Evolutionary conservation across 176 grass and related monocot genomes (phyloP), one percentile per base, ranked within the genome.

Genomic region (Puya raimondii): DNA sequence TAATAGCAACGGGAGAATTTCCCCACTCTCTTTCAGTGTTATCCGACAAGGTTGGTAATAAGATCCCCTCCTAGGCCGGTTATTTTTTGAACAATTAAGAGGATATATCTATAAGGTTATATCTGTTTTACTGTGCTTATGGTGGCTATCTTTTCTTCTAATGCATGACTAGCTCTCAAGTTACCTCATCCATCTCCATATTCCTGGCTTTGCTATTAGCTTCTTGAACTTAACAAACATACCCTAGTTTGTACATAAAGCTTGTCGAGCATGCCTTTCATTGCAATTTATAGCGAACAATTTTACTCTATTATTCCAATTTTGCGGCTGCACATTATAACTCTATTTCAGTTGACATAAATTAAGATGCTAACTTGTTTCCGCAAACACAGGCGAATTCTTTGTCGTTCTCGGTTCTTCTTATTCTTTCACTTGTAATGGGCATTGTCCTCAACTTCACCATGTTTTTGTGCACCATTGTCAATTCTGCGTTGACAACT

Each of bases 391-490:
- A 96, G 92, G 79, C 82, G 51, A 33, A 48, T 0, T 90, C 89
- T 75, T 18, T 77, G 66, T 9, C 86, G 54, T 97, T 97, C 53
- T 72, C 71, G 74, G 71, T 79, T 48, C 83, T 92, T 77, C 84
- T 97, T 25, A 3, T 90, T 65, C 42, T 81, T 23, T 97, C 93
- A 33, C 72, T 97, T 51, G 80, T 90, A 74, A 92, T 97, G 93
- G 89, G 89, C 23, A 92, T 97, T 21, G 59, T 81, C 65, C 84
- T 97, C 11, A 97, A 97, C 71, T 97, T 70, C 71, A 97, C 93
- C 23, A 97, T 97, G 93, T 97, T 97, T 47, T 89, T 83, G 84
- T 97, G 93, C 84, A 97, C 93, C 1, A 85, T 97, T 9, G 89
- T 97, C 48, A 97, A 97, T 75, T 97, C 93, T 51, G 93, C 93